Evolutionary conservation across 2,329 filamentous ascomycete genomes (phyloP).

Genomic region (Fusarium piperis): DNA sequence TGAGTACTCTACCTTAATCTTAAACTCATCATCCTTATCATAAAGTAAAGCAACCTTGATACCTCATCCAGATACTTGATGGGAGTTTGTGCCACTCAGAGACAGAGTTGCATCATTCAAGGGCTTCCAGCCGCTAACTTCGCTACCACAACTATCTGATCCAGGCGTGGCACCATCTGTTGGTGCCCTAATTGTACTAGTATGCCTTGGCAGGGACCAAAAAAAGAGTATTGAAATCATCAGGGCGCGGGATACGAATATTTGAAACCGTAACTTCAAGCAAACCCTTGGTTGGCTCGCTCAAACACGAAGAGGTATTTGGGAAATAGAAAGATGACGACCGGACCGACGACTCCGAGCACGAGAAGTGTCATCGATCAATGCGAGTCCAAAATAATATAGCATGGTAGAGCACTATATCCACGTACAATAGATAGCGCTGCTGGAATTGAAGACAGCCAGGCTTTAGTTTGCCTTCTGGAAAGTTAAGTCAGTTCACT

Average conservation of each 20-base stretch:
- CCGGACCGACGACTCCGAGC: not conserved
- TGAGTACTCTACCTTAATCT: not conserved
- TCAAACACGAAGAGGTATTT: not conserved
- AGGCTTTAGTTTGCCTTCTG: too few relatives aligned
- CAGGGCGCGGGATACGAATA: not conserved
- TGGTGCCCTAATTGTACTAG: not conserved
- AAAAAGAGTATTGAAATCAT: not conserved
- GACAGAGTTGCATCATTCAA: slow-evolving; percentile 47
- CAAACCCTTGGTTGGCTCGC: not conserved
- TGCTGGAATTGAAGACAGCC: too few relatives aligned
- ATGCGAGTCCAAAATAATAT: not conserved
- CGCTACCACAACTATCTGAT: slow-evolving; percentile 41
- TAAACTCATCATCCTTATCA: not conserved
- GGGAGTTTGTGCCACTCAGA: not conserved
- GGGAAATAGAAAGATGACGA: not conserved
- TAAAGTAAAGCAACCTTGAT: slow-evolving; percentile 22
- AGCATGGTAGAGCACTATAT: not conserved
- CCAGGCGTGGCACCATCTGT: slow-evolving; percentile 35
- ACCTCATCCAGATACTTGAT: slow-evolving; percentile 20
- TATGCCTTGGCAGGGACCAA: not conserved
- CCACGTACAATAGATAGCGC: too few relatives aligned
- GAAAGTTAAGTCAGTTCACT: too few relatives aligned
- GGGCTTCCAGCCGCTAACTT: slow-evolving; percentile 20
- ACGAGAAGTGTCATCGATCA: not conserved
- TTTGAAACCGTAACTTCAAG: not conserved